Base-by-base conservation (phyloP, 345 rosid genomes). In the Combretum micranthum region DNA sequence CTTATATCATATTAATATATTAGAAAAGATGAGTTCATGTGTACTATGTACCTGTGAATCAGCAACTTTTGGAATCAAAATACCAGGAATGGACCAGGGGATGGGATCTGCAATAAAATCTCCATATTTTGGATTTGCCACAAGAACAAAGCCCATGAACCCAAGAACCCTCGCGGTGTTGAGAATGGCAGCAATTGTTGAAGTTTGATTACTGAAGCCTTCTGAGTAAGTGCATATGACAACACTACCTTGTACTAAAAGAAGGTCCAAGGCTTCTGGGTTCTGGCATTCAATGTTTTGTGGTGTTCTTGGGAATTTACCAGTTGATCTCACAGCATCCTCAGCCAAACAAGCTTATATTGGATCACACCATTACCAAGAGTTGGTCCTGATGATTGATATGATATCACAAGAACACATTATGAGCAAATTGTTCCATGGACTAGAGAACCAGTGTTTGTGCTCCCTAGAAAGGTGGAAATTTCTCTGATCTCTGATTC, bases 221-320 rank as follows among this genome's bases (percentile, higher is more conserved):
- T 67, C 67, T 0, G 96, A 88, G 75, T 81, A 92, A 46, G 79
- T 75, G 69, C 98, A 88, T 4, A 88, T 71, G 23, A 84, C 84
- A 47, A 88, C 68, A 56, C 83, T 72, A 13, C 80, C 87, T 45
- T 42, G 49, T 46, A 86, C 98, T 14, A 23, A 4, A 13, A 22
- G 49, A 2, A 82, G 83, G 50, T 88, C 76, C 20, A 88, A 72
- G 49, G 84, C 73, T 18, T 81, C 92, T 0, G 88, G 90, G 59
- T 53, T 47, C 51, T 91, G 90, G 47, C 98, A 91, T 69, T 91
- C 96, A 7, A 68, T 48, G 65, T 80, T 74, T 37, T 25, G 47
- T 20, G 76, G 68, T 15, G 85, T 75, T 63, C 73, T 78, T 20
- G 75, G 84, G 50, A 73, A 80, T 42, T 75, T 62, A 23, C 85